Evolutionary conservation across 169 alveolate genomes (phyloP), one percentile per base, ranked within the genome.

Genomic region (Plasmodium billcollinsi): DNA sequence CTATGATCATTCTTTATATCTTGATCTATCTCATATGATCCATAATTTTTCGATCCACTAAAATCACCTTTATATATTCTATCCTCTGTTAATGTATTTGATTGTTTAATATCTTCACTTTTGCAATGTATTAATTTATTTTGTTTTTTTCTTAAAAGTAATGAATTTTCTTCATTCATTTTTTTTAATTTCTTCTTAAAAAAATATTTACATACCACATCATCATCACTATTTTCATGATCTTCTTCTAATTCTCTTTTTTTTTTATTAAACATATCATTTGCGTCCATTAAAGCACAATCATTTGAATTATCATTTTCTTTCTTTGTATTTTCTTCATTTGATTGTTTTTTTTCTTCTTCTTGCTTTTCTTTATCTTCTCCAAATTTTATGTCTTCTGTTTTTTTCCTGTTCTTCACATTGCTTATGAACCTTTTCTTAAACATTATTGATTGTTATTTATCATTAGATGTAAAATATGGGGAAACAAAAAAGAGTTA

Each of bases 11-110:
- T 80, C 47, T 74, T 62, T 15, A 58, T 58, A 63, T 93, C 97
- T 11, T 97, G 74, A 73, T 96, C 98, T 8, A 93, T 94, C 62
- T 94, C 97, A 47, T 94, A 94, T 29, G 95, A 90, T 15, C 91
- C 91, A 69, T 83, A 83, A 69, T 83, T 56, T 83, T 83, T 83
- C n/a, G 91, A 83, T 7, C 15, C 85, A 50, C 20, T 69, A 18
- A 67, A 33, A 49, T 83, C 91, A 7, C 91, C 91, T 21, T 83
- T 83, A 61, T 83, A 83, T 59, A 83, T 59, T 26, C 50, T 39
- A 83, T 83, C 91, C 29, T 83, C 85, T 43, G 93, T 63, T 18
- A 89, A 74, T 26, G 93, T 93, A 21, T 94, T 67, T 54, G 88
- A 5, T 54, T 91, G 85, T 39, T 59, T 66, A 74, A 61, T 24